Evolutionary conservation across 2,329 filamentous ascomycete species (phyloP).

Genomic region (Pezicula rhizophila): DNA sequence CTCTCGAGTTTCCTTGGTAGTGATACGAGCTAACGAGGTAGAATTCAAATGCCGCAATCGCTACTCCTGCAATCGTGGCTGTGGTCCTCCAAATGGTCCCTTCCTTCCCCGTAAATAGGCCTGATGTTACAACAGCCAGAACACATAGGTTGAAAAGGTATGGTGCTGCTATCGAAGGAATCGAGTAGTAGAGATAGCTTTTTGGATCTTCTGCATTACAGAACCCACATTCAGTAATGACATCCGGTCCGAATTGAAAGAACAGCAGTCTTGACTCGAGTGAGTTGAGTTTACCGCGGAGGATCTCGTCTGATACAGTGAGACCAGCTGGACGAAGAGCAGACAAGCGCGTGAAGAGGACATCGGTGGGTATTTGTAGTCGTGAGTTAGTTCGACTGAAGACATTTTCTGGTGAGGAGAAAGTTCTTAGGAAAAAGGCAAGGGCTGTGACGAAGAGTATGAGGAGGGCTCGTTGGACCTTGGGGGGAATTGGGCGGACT

Average conservation of each 20-base stretch:
- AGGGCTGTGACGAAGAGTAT: constrained; percentile 48
- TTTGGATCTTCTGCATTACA: constrained; percentile 65
- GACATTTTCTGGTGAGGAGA: constrained; percentile 71
- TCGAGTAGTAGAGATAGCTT: constrained; percentile 73
- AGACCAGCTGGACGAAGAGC: constrained; percentile 46
- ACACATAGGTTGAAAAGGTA: constrained; percentile 73
- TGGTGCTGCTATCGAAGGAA: constrained; percentile 67
- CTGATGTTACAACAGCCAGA: constrained; percentile 69
- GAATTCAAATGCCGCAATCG: constrained; percentile 57
- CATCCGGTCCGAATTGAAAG: constrained; percentile 71
- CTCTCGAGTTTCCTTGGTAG: constrained; percentile 56
- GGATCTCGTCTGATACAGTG: constrained; percentile 53
- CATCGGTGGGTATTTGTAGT: constrained; percentile 76
- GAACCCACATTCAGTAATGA: constrained; percentile 73
- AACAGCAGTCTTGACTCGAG: constrained; percentile 74
- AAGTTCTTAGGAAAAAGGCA: constrained; percentile 54
- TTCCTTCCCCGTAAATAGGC: constrained; percentile 55
- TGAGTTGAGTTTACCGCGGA: constrained; percentile 64
- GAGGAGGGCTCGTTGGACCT: constrained; percentile 50
- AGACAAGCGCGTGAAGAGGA: constrained; percentile 73
- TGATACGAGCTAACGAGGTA: constrained; percentile 62
- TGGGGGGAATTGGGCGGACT: constrained; percentile 48
- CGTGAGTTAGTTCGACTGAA: constrained; percentile 73
- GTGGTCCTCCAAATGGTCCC: constrained; percentile 63
- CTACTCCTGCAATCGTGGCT: constrained; percentile 58